Percentiles rank a stretch among this genome's conserved stretches.
phyloP scores from a whole-genome alignment of 768 basidiomycete species.

The Amanita rimosa region DNA sequence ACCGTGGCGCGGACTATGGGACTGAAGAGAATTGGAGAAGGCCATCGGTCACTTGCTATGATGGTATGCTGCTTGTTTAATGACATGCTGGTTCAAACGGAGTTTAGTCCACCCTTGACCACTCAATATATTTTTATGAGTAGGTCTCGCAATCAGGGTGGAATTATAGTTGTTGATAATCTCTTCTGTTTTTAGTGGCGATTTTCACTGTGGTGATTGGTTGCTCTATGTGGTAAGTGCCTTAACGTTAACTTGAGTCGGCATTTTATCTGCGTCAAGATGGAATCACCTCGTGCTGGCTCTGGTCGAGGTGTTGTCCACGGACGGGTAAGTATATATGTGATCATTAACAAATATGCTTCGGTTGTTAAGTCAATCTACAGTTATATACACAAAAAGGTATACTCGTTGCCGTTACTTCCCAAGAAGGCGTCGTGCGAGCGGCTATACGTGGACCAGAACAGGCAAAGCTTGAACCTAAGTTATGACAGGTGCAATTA shows the following conservation, averaged over 20 bases:
- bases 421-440: constrained; percentile 73
- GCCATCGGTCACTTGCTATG: constrained; percentile 47
- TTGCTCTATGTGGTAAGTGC: constrained; percentile 59
- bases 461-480: constrained; percentile 16
- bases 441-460: constrained; percentile 37
- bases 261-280: constrained; percentile 23
- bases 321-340: constrained; percentile 42
- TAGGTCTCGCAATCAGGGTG: constrained; percentile 19
- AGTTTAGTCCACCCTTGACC: constrained; percentile 59
- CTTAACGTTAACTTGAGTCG: neutral
- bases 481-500: constrained; percentile 18
- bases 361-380: constrained; percentile 4
- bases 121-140: constrained; percentile 75
- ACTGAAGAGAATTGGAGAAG: constrained; percentile 35
- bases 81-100: neutral
- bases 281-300: constrained; percentile 49
- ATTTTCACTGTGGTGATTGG: constrained; percentile 74
- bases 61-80: constrained; percentile 30
- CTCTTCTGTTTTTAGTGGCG: constrained; percentile 32
- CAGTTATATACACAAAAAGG: constrained; percentile 65
- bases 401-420: constrained; percentile 58
- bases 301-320: constrained; percentile 61
- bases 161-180: neutral
- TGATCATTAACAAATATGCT: neutral
- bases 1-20: constrained; percentile 43